Evolutionary conservation across 2,329 filamentous ascomycete genomes (phyloP), one percentile per base, ranked within the genome.

Genomic region (Cladosporium oxysporum): DNA sequence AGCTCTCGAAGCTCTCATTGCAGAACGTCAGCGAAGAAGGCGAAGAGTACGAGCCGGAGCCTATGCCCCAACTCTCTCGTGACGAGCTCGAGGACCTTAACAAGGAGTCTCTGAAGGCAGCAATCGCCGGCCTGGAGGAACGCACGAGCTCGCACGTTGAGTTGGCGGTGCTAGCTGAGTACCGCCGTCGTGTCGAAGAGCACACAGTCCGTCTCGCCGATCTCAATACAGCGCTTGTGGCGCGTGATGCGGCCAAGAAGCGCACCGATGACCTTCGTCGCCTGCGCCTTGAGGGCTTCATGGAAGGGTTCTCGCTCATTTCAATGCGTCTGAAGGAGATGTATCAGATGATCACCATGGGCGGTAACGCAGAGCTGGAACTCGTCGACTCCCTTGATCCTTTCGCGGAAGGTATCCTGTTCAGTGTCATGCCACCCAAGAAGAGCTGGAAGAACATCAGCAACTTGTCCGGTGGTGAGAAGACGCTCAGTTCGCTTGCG

Each of bases 331-430:
- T 99, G 55, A 99, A 99, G 83, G 95, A 99, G 76, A 99, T 99
- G 95, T 99, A 99, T 81, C 95, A 99, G 78, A 97, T 99, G 93
- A 99, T 99, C 77, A 99, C 95, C 26, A 98, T 99, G 93, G 95
- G 95, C 68, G 95, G 95, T 65, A 99, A 99, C 74, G 95, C 95
- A 0, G 95, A 99, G 81, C 87, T 99, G 14, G 96, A 99, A 79
- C 88, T 99, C 28, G 95, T 99, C 49, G 95, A 99, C 81, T 94
- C 90, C 21, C 83, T 99, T 2, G 96, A 99, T 77, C 95, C 95
- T 0, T 99, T 99, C 83, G 93, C 91, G 7, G 95, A 99, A 79
- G 95, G 95, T 29, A 98, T 99, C 69, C 78, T 97, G 58, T 99
- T 99, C 83, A 94, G 90, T 65, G 96, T 99, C 71, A 99, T 99